Conservation (phyloP, 345 rosid genomes). For the Eucalyptus rudis region DNA sequence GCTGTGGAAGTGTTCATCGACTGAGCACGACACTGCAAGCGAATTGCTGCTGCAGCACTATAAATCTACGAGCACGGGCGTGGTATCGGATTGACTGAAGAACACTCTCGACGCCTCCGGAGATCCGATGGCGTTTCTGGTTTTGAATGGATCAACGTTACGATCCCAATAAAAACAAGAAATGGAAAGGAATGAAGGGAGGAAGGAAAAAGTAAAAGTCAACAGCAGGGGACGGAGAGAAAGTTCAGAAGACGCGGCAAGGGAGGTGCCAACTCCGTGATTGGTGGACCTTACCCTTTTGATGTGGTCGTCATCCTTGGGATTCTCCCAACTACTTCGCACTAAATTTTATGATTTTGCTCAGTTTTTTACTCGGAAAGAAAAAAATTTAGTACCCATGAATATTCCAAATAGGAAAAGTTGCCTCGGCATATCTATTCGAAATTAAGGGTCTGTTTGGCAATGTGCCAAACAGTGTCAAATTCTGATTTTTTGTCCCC, state of each 20-base stretch:
- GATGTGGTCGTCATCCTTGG: background rate
- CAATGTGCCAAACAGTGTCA: too few relatives aligned
- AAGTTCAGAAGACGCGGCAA: background rate
- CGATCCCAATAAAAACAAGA: background rate
- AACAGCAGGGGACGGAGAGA: background rate
- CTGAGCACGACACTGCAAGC: background rate
- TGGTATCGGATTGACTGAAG: background rate
- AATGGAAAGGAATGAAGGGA: background rate
- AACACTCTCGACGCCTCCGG: background rate
- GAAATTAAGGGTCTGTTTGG: background rate
- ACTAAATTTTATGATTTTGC: background rate
- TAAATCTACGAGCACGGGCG: background rate
- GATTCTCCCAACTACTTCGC: background rate
- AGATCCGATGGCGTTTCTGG: background rate
- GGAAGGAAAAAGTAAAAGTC: background rate
- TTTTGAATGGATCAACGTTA: background rate
- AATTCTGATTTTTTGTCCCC: too few relatives aligned
- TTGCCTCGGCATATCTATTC: background rate
- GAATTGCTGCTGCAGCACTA: background rate
- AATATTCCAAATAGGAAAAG: background rate
- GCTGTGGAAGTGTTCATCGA: background rate
- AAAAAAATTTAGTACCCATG: background rate
- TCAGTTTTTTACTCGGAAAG: background rate
- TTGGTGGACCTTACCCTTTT: background rate
- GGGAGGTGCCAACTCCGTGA: slow-evolving; percentile 18